phyloP scores from a whole-genome alignment of 345 rosid genomes.

The Mallotus nudiflorus region DNA sequence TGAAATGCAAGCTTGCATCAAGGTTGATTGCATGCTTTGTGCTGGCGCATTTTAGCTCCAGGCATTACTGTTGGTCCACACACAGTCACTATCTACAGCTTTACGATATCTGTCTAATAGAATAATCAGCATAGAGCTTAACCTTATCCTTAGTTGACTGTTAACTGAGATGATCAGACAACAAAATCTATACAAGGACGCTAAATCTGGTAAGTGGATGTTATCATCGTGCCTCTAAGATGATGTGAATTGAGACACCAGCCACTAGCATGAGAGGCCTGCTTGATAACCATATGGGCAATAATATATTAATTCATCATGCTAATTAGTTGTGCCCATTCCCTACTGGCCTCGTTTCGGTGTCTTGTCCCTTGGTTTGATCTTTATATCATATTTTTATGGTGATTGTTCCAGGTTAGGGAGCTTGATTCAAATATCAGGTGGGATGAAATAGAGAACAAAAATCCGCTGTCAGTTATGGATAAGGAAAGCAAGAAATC shows the following conservation, averaged over 20 bases:
- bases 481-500: slow-evolving; percentile 79
- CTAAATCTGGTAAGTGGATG: background rate
- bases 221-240: background rate
- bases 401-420: slow-evolving; percentile 64
- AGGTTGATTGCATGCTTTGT: background rate
- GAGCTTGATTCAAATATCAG: slow-evolving; percentile 72
- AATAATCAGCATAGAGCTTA: background rate
- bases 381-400: slow-evolving; percentile 16
- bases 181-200: background rate
- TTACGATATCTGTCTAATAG: background rate
- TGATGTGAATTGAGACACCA: background rate
- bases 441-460: slow-evolving; percentile 90
- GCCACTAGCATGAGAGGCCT: no score
- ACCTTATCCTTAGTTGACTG: background rate
- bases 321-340: background rate
- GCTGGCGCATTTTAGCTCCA: background rate
- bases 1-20: background rate
- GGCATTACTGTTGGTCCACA: background rate
- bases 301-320: no score
- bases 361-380: background rate
- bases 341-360: background rate
- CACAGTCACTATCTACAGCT: background rate
- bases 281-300: background rate
- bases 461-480: slow-evolving; percentile 48
- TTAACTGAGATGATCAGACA: background rate